Evolutionary conservation across 257 asterid genomes (phyloP).

Genomic region (Plantago ovata): DNA sequence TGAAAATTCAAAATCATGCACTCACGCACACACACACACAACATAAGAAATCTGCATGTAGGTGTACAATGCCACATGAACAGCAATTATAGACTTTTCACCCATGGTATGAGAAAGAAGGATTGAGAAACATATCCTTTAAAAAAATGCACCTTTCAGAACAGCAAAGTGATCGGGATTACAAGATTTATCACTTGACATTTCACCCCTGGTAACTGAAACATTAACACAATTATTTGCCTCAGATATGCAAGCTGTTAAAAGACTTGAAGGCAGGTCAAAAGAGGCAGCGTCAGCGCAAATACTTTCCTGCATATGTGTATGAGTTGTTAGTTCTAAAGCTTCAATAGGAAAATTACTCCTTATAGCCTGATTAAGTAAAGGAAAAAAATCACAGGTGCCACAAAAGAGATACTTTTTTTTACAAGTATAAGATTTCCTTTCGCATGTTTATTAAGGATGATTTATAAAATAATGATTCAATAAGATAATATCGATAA

Average conservation of each 20-base stretch:
- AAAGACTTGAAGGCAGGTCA: conserved; percentile 82
- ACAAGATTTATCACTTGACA: conserved; percentile 73
- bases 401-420: conserved; percentile 15
- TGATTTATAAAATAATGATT: too few species aligned
- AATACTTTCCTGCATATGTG: conserved; percentile 69
- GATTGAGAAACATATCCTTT: conserved; percentile 10
- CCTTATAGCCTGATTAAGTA: conserved; percentile 9
- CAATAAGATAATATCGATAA: too few species aligned
- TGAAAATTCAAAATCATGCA: conserved; percentile 12
- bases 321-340: conserved; percentile 18
- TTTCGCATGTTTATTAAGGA: too few species aligned
- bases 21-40: background rate
- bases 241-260: conserved; percentile 88
- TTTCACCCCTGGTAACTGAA: conserved; percentile 65
- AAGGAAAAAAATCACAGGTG: conserved; percentile 5
- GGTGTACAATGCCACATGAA: too few species aligned
- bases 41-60: too few species aligned
- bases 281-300: conserved; percentile 99
- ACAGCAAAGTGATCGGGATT: conserved; percentile 93
- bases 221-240: conserved; percentile 80
- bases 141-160: conserved; percentile 62
- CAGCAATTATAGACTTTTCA: conserved; percentile 4
- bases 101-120: conserved; percentile 12
- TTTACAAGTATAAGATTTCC: too few species aligned
- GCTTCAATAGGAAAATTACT: conserved; percentile 8